Evolutionary conservation across 2,329 filamentous ascomycete genomes (phyloP).

Genomic region (Colletotrichum sp.): DNA sequence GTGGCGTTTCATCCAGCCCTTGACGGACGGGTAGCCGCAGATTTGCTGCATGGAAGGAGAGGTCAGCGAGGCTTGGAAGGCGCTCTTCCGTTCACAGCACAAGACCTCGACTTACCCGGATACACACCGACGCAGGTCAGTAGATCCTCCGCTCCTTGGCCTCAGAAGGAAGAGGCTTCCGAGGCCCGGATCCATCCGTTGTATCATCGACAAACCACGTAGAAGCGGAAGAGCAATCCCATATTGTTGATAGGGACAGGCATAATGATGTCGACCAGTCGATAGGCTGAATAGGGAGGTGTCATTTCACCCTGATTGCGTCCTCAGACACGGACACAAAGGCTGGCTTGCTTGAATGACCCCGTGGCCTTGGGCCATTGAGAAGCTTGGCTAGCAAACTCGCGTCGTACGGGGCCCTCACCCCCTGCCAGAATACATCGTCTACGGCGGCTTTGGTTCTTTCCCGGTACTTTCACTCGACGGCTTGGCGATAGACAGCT

Average conservation of each 20-base stretch:
- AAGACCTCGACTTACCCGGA: constrained; percentile 11
- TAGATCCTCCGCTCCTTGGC: constrained; percentile 6
- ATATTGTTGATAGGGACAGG: not conserved
- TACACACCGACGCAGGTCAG: constrained; percentile 7
- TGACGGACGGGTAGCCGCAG: constrained; percentile 55
- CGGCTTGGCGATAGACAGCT: constrained; percentile 18
- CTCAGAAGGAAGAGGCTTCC: not conserved
- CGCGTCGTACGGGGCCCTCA: constrained; percentile 3
- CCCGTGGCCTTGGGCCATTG: constrained; percentile 15
- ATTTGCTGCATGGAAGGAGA: constrained; percentile 46
- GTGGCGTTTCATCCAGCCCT: constrained; percentile 51
- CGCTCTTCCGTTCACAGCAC: constrained; percentile 1
- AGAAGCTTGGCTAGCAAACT: constrained; percentile 12
- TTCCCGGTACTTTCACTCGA: constrained; percentile 7
- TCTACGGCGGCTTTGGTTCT: not conserved
- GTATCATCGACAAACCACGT: not conserved
- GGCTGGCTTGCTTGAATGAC: constrained; percentile 15
- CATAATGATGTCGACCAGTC: not conserved
- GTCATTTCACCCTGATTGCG: not conserved
- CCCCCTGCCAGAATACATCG: constrained; percentile 7
- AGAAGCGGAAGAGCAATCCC: not conserved
- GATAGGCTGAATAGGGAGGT: not conserved
- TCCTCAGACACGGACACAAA: constrained; percentile 7
- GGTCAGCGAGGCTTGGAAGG: constrained; percentile 29
- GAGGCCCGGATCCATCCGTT: not conserved